Evolutionary conservation across 1,284 basidiomycete species (phyloP).

Genomic region (Moniliella sp.): DNA sequence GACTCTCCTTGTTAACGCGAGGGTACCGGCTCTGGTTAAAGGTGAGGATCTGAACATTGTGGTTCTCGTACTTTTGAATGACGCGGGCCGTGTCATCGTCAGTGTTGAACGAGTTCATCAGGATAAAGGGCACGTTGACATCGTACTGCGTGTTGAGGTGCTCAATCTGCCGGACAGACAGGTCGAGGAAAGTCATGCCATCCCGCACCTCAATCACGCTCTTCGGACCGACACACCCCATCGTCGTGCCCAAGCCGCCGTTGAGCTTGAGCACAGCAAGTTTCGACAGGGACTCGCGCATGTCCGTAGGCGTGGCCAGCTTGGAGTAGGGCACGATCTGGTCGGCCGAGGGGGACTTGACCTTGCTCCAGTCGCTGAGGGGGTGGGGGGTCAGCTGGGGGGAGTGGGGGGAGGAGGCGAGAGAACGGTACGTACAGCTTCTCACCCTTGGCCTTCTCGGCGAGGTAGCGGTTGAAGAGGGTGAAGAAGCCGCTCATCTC

Average conservation of each 20-base stretch:
- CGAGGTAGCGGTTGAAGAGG: conserved; percentile 91
- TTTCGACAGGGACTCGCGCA: conserved; percentile 29
- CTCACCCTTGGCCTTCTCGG: conserved; percentile 76
- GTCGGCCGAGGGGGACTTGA: conserved; percentile 77
- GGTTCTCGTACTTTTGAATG: conserved; percentile 96
- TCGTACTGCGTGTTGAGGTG: conserved; percentile 44
- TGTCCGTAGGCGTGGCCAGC: conserved; percentile 37
- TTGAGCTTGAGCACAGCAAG: conserved; percentile 98
- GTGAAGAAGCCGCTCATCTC: conserved; percentile 99
- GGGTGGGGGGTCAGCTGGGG: not conserved
- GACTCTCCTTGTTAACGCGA: conserved; percentile 80
- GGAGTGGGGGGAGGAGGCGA: not conserved
- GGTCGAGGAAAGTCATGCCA: conserved; percentile 96
- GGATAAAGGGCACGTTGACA: conserved; percentile 77
- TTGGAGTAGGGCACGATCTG: conserved; percentile 73
- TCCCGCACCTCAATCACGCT: conserved; percentile 41
- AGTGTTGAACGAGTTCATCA: conserved; percentile 99
- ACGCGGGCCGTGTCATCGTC: conserved; percentile 43
- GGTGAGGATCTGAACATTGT: conserved; percentile 37
- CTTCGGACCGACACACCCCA: conserved; percentile 56
- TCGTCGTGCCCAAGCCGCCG: conserved; percentile 90
- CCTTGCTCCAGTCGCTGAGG: conserved; percentile 78
- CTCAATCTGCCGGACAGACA: conserved; percentile 91
- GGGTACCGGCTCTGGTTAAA: conserved; percentile 98
- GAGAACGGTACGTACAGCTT: conserved; percentile 50